Evolutionary conservation across 352 stramenopile genomes (phyloP), one percentile per base, ranked within the genome.

Genomic region (Phytopythium montanum): DNA sequence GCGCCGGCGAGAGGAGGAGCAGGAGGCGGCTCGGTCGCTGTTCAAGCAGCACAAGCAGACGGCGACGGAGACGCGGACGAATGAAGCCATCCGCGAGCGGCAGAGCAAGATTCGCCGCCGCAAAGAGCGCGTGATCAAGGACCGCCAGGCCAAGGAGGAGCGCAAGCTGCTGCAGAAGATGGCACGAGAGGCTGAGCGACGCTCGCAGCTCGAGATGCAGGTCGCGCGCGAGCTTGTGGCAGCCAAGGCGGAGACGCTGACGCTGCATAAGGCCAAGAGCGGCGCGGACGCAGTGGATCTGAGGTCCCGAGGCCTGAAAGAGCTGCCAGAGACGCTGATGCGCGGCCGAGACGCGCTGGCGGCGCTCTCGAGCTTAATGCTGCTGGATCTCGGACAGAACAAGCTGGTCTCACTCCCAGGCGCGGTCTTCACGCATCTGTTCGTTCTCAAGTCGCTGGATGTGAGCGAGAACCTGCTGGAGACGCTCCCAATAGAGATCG

Each of bases 361-460:
- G 33, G 64, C 72, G 18, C 66, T 92, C 4, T 85, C 83, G 8
- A 86, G 73, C 59, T 57, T 92, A 26, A 50, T 92, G n/a, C 76
- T 90, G 25, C 42, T 93, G 16, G 81, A 87, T 55, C 48, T 93
- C 39, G 70, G 75, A 3, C 61, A 66, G n/a, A 93, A 93, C 48
- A 46, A 64, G 14, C 69, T 93, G 19, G 38, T 62, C 7, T 54
- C 31, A 1, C 69, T 93, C 2, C 81, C 81, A 0, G 44, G 61
- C 2, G 56, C 56, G 3, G 74, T 93, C 19, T 88, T 87, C 39
- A 72, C 74, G 13, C 73, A 91, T 45, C 66, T 91, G 14, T 81
- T 88, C 25, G 56, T 69, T n/a, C 52, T 91, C 0, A 74, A 87
- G 42, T 68, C 70, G 3, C 56, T 93, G 2, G 64, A 91, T 59